Base-by-base conservation (phyloP, 768 basidiomycete genomes). In the Tubosaeta sp. region DNA sequence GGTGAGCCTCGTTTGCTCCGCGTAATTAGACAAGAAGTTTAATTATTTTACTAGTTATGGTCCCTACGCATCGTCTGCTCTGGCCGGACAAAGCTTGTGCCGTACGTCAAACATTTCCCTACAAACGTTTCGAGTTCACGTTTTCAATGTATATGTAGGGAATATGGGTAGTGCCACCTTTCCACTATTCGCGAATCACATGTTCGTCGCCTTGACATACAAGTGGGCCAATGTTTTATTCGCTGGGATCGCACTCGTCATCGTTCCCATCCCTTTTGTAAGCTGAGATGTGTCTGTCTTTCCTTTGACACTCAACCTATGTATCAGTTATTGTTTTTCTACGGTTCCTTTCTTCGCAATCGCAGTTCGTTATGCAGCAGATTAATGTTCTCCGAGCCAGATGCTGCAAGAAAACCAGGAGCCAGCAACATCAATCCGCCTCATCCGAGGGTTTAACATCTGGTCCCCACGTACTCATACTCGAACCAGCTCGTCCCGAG, bases 71-170 rank as follows among this genome's bases (percentile, higher is more conserved):
- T 84, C 82, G 1, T 83, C 82, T 5, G 84, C 84, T 21, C 67
- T 86, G 9, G 84, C 85, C 1, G 84, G 78, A 2, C 83, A 86
- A 60, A 78, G 80, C 53, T 72, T 85, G 40, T 73, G 76, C 45
- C 72, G 83, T 76, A 60, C 36, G 77, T 67, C 46, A 48, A 29
- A 25, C n/a, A 16, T 22, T 24, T n/a, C 6, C 6, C 21, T 19
- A 35, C 7, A 13, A 27, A 16, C 29, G 21, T 24, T 3, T 36
- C 4, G 16, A 31, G n/a, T n/a, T 44, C 12, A 50, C 32, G 6
- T 18, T 51, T 0, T 5, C 12, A 32, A 48, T 14, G 21, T 14
- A 1, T 41, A 38, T n/a, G 43, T 48, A 80, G 77, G 79, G 25
- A 81, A 79, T 55, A 50, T 82, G 27, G 62, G 71, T 1, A 80